A percentile compares a stretch with the other conserved stretches of the same genome.
Evolutionary conservation across 768 basidiomycete species (phyloP).

Genomic region (Nevesoporus exiguus): DNA sequence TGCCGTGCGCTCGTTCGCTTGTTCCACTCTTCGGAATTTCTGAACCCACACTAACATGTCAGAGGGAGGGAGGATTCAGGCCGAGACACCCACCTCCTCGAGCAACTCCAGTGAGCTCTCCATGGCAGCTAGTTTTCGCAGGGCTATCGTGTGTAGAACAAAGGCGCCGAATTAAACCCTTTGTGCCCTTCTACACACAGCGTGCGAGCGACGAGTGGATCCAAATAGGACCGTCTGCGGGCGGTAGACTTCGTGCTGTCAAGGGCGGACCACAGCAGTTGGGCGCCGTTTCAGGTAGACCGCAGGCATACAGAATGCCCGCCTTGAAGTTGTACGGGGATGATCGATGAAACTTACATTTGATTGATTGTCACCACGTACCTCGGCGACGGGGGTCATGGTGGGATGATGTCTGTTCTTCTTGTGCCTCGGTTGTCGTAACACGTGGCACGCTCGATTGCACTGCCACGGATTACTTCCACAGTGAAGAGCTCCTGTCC

Average conservation of each 20-base stretch:
- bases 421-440: slow-evolving; percentile 7
- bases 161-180: neutral
- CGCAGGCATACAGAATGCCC: neutral
- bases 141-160: neutral
- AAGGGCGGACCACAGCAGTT: neutral
- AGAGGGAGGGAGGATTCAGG: neutral
- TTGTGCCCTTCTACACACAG: neutral
- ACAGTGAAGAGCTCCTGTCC: slow-evolving; percentile 4
- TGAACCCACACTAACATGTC: slow-evolving; percentile 19
- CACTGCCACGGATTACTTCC: slow-evolving; percentile 20
- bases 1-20: slow-evolving; percentile 52
- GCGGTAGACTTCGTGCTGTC: neutral
- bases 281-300: neutral
- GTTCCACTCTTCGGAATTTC: slow-evolving; percentile 59
- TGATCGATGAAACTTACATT: slow-evolving; percentile 17
- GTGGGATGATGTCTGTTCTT: neutral
- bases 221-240: slow-evolving; percentile 3
- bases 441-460: slow-evolving; percentile 11
- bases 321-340: neutral
- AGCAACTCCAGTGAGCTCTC: slow-evolving; percentile 23
- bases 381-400: neutral
- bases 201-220: slow-evolving; percentile 8
- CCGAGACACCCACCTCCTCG: slow-evolving; percentile 27
- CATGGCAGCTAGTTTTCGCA: slow-evolving; percentile 13
- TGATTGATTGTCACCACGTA: slow-evolving; percentile 6